Conservation (phyloP, 2,329 filamentous ascomycete genomes). For the Trichoderma asperellum region DNA sequence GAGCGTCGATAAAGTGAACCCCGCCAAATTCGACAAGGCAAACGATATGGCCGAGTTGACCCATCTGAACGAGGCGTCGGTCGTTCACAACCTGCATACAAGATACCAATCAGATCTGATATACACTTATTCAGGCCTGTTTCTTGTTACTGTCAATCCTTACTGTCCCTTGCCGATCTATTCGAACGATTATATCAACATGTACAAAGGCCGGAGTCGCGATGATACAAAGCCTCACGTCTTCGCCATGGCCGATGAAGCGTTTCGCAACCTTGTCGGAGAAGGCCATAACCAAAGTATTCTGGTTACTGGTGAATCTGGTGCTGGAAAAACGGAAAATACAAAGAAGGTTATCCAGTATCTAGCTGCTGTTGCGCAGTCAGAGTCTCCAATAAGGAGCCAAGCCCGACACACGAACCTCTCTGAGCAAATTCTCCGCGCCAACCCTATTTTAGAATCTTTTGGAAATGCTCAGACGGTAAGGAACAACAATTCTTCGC, state of each 20-base stretch:
- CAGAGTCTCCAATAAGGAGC: conserved; percentile 70
- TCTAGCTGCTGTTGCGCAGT: conserved; percentile 87
- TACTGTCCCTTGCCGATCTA: conserved; percentile 96
- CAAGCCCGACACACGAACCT: conserved; percentile 74
- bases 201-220: conserved; percentile 89
- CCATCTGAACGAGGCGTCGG: conserved; percentile 95
- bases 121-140: conserved; percentile 96
- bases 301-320: conserved; percentile 95
- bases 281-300: conserved; percentile 97
- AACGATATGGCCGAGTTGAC: conserved; percentile 99
- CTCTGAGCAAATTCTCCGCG: conserved; percentile 92
- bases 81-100: conserved; percentile 95
- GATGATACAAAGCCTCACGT: conserved; percentile 98
- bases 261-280: conserved; percentile 92
- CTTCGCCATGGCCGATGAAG: conserved; percentile 95
- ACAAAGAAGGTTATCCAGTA: conserved; percentile 99
- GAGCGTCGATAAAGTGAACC: conserved; percentile 97
- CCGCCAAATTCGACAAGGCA: conserved; percentile 98
- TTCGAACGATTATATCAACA: conserved; percentile 93
- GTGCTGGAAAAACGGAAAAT: conserved; percentile 97
- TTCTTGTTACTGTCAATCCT: conserved; percentile 95
- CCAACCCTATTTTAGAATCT: conserved; percentile 95
- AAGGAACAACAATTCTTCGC: conserved; percentile 96
- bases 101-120: conserved; percentile 95
- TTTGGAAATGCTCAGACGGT: conserved; percentile 99